Conservation (phyloP, 2,329 filamentous ascomycete species). For the Ophiostoma populinum region DNA sequence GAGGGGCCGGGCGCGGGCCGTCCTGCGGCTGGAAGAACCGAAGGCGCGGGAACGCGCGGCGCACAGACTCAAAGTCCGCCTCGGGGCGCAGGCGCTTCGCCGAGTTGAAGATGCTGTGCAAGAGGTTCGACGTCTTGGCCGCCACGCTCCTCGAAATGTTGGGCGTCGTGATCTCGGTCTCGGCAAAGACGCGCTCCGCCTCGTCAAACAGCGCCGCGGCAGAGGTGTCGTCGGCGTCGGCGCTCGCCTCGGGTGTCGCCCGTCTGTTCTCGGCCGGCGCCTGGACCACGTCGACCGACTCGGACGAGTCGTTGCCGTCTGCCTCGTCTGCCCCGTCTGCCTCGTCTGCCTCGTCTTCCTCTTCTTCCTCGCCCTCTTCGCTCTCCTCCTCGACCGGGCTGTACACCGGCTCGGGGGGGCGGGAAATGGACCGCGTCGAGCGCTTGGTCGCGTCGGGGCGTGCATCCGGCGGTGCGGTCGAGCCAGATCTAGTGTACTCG, state of each 20-base stretch:
- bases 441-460: not conserved
- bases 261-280: constrained; percentile 6
- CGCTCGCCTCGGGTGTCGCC: too few relatives aligned
- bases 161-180: constrained; percentile 18
- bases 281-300: constrained; percentile 5
- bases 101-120: constrained; percentile 10
- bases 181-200: constrained; percentile 19
- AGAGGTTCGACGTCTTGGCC: constrained; percentile 7
- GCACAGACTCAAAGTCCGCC: constrained; percentile 6
- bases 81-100: constrained; percentile 6
- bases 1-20: constrained; percentile 1
- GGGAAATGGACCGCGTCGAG: too few relatives aligned
- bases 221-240: not conserved
- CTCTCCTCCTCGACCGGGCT: too few relatives aligned
- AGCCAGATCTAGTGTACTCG: too few relatives aligned
- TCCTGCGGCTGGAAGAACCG: constrained; percentile 9
- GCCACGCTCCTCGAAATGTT: constrained; percentile 4
- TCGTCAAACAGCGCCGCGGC: constrained; percentile 18
- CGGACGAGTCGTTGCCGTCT: constrained; percentile 1
- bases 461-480: too few relatives aligned
- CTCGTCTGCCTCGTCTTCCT: not conserved
- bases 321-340: not conserved
- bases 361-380: too few relatives aligned
- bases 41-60: constrained; percentile 9
- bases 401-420: too few relatives aligned